A percentile compares a stretch with the other conserved stretches of the same genome.
These are phyloP conservation scores for Teratosphaeria gauchensis DNA, from an alignment of 2,329 filamentous ascomycete species.

Conservation along the genomic window DNA sequence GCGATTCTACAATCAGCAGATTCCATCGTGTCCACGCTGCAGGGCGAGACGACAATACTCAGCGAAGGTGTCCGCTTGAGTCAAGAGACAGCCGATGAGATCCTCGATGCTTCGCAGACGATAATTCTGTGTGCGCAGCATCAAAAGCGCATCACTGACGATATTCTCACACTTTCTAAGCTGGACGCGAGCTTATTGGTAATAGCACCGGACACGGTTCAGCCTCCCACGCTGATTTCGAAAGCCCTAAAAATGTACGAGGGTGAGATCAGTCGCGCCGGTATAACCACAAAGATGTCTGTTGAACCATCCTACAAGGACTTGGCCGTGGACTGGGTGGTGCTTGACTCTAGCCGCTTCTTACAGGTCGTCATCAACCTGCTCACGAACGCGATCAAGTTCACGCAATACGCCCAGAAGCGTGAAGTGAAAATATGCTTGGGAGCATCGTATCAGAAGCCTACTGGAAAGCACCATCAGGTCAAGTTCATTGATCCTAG, in stretches of 20 bases:
- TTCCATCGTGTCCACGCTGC: constrained; percentile 28
- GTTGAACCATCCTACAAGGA: constrained; percentile 29
- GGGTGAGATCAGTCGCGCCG: constrained; percentile 18
- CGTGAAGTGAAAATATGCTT: constrained; percentile 31
- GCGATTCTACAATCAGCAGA: constrained; percentile 39
- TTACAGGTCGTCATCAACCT: constrained; percentile 35
- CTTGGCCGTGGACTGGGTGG: constrained; percentile 29
- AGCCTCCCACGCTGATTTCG: constrained; percentile 26
- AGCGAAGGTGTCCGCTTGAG: constrained; percentile 18
- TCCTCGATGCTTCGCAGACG: constrained; percentile 26
- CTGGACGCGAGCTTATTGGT: constrained; percentile 35
- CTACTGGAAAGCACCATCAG: constrained; percentile 23
- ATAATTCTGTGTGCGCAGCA: constrained; percentile 38
- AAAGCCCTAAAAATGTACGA: constrained; percentile 26
- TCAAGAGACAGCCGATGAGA: constrained; percentile 11
- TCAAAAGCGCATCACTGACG: constrained; percentile 40
- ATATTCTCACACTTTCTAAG: constrained; percentile 37
- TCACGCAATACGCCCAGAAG: constrained; percentile 29
- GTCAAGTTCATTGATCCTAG: constrained; percentile 22
- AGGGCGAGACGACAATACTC: constrained; percentile 7
- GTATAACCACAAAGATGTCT: constrained; percentile 16
- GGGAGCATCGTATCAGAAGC: constrained; percentile 26
- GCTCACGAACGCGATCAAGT: constrained; percentile 35
- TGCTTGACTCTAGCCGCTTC: constrained; percentile 34
- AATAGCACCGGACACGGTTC: constrained; percentile 32